A percentile compares a stretch with the other conserved stretches of the same genome.
These are phyloP conservation scores for Insectozyma bohioensis DNA, from an alignment of 1,139 yeast species.

Conservation along the genomic window DNA sequence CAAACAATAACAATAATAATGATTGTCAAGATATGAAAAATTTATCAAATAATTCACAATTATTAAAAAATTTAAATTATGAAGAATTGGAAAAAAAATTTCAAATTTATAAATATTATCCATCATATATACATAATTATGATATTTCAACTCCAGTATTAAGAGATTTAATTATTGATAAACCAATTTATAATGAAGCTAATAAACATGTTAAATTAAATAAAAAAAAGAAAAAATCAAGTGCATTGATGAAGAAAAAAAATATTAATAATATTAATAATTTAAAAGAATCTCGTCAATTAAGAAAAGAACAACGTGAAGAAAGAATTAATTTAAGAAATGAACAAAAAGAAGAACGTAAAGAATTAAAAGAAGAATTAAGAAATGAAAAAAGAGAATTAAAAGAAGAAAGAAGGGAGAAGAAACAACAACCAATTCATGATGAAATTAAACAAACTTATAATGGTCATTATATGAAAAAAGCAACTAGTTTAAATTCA, in stretches of 20 bases:
- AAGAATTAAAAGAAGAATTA: slow-evolving; percentile 14
- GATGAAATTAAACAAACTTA: slow-evolving; percentile 6
- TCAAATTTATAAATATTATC: slow-evolving; percentile 41
- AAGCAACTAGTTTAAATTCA: slow-evolving; percentile 8
- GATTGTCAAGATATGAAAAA: background rate
- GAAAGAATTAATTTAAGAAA: slow-evolving; percentile 12
- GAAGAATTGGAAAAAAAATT: slow-evolving; percentile 36
- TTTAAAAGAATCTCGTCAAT: slow-evolving; percentile 4
- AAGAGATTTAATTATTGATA: slow-evolving; percentile 33
- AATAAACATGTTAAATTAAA: slow-evolving; percentile 30
- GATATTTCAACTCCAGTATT: slow-evolving; percentile 39
- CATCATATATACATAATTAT: slow-evolving; percentile 41
- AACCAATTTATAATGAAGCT: slow-evolving; percentile 45
- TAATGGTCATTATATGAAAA: slow-evolving; percentile 11
- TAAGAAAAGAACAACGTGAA: slow-evolving; percentile 10
- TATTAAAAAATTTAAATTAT: slow-evolving; percentile 30
- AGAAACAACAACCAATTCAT: background rate
- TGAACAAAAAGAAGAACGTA: slow-evolving; percentile 16
- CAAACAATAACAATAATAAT: background rate
- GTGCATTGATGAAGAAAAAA: no score
- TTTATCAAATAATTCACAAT: no score
- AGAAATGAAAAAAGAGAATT: slow-evolving; percentile 14
- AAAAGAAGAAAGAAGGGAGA: slow-evolving; percentile 6
- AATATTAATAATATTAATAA: slow-evolving; percentile 9
- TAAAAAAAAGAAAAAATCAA: slow-evolving; percentile 9